Conservation (phyloP, 306 rosid species). For the Trifolium fragiferum region DNA sequence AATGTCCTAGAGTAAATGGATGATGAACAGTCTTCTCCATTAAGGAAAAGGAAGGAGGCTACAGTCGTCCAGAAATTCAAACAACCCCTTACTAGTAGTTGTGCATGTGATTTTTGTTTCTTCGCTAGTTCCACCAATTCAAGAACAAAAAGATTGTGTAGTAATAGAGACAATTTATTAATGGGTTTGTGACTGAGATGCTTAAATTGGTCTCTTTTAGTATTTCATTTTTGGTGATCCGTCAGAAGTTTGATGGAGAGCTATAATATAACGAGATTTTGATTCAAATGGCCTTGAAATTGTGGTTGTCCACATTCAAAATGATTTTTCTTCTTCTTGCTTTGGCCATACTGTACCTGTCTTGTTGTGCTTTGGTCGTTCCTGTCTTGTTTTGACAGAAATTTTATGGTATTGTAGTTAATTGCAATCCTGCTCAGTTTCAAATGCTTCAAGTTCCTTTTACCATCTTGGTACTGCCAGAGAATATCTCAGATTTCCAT, state of each 20-base stretch:
- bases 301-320: background rate
- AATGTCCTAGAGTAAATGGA: constrained; percentile 76
- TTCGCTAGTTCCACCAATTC: constrained; percentile 10
- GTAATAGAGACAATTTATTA: background rate
- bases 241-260: constrained; percentile 9
- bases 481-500: constrained; percentile 22
- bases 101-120: background rate
- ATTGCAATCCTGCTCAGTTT: constrained; percentile 20
- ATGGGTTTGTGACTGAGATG: constrained; percentile 8
- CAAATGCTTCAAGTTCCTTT: constrained; percentile 8
- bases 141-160: background rate
- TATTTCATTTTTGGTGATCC: background rate
- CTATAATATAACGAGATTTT: constrained; percentile 16
- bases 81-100: background rate
- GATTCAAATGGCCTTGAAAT: background rate
- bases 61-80: constrained; percentile 48
- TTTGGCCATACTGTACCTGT: no score
- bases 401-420: constrained; percentile 6
- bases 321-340: background rate
- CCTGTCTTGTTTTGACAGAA: constrained; percentile 1
- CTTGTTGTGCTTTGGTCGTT: background rate
- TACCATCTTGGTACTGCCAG: constrained; percentile 13
- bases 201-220: constrained; percentile 4
- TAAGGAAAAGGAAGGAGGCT: constrained; percentile 65
- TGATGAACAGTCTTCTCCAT: constrained; percentile 87